Evolutionary conservation across 306 rosid genomes (phyloP), one percentile per base, ranked within the genome.

Genomic region (Acacia acuminata): DNA sequence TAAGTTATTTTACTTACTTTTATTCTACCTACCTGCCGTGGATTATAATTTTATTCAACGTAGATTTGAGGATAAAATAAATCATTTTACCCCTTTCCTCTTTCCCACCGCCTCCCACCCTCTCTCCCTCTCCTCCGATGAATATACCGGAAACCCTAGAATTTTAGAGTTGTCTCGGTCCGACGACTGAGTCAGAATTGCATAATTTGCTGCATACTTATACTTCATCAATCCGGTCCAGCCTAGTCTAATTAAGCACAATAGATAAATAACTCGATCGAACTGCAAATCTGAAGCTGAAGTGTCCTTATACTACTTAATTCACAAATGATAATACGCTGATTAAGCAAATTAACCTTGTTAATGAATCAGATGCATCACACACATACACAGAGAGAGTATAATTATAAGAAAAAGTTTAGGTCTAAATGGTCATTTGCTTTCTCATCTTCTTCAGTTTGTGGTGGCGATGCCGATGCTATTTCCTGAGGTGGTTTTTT

Each of bases 331-430:
- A 47, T 3, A 24, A 19, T 38, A 42, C 25, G 44, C 55, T 61
- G 47, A 56, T 58, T 22, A 56, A 71, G 71, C 14, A 58, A 40
- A 67, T 48, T 69, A 36, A 34, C 30, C 19, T 45, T 43, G 81
- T 75, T 48, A 75, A 44, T 40, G 75, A 68, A 79, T 45, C 61
- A 13, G 17, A 44, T 44, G 0, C 17, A 13, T 47, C 3, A 2
- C 3, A 13, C 34, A 50, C n/a, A 71, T 24, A 60, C 11, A 63
- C 55, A 53, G 4, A 27, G 30, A 27, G 30, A 75, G 14, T 73
- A 69, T 24, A 45, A 14, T 82, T 79, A 93, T 75, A 93, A 84
- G 76, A 94, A 87, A 85, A 93, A 96, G n/a, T 83, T 89, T 43
- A 93, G 89, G 87, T 93, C 93, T 77, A 93, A 72, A 77, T 38